These are phyloP conservation scores for Trichoderma semiorbis DNA, from an alignment of 2,329 filamentous ascomycete species.

Conservation along the genomic window DNA sequence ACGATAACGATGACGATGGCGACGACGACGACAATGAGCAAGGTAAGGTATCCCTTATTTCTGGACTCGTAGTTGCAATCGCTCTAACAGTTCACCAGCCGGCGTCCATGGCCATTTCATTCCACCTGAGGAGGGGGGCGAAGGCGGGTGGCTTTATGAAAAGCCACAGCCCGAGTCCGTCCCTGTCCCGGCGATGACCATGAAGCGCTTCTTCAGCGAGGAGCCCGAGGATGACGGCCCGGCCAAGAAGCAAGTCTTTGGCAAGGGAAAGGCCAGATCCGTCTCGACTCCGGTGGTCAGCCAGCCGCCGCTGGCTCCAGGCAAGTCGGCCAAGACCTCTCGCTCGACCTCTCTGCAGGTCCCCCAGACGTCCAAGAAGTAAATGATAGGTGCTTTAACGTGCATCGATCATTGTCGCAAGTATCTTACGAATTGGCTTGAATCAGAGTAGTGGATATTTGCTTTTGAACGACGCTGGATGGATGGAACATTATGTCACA, in stretches of 20 bases:
- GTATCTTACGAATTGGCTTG: neutral
- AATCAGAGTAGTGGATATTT: neutral
- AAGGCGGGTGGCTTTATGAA: too few relatives aligned
- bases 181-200: neutral
- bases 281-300: neutral
- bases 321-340: neutral
- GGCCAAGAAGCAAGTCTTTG: constrained; percentile 1
- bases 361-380: neutral
- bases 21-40: neutral
- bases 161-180: neutral
- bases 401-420: neutral
- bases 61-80: too few relatives aligned
- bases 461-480: neutral
- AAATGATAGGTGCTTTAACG: neutral
- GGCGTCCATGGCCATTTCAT: too few relatives aligned
- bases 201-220: constrained; percentile 3
- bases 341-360: neutral
- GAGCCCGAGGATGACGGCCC: neutral
- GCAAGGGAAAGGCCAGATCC: neutral
- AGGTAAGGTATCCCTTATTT: too few relatives aligned
- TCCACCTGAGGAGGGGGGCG: too few relatives aligned
- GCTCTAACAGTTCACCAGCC: too few relatives aligned
- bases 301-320: neutral
- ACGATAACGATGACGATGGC: neutral
- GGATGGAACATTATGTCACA: neutral